A percentile compares a stretch with the other conserved stretches of the same genome.
phyloP scores from a whole-genome alignment of 805 yeast genomes.

The Candida boidinii region DNA sequence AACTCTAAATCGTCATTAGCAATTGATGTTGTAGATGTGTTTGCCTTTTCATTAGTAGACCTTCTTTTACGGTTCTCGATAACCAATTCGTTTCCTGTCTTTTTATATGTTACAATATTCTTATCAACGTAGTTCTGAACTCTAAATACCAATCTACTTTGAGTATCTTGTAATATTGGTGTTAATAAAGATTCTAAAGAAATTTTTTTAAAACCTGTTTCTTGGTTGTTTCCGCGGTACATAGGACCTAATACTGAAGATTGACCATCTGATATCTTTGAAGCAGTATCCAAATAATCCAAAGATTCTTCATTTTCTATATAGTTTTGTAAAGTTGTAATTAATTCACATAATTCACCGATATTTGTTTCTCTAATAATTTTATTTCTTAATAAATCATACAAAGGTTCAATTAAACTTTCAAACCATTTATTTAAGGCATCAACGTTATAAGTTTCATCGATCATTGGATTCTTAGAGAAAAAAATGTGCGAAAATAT shows the following conservation, averaged over 20 bases:
- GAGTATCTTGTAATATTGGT: conserved; percentile 70
- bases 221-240: background rate
- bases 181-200: conserved; percentile 54
- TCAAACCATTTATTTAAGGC: conserved; percentile 51
- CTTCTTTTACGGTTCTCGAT: conserved; percentile 36
- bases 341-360: conserved; percentile 61
- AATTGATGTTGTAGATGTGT: background rate
- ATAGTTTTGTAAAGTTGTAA: conserved; percentile 59
- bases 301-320: conserved; percentile 50
- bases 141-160: conserved; percentile 71
- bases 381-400: conserved; percentile 57
- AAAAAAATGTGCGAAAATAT: conserved; percentile 50
- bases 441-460: conserved; percentile 22
- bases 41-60: conserved; percentile 1
- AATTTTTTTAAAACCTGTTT: conserved; percentile 17
- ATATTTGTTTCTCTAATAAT: conserved; percentile 68
- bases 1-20: conserved; percentile 5
- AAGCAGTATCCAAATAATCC: conserved; percentile 30
- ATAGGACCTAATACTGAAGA: background rate
- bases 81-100: conserved; percentile 59
- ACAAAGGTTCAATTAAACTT: conserved; percentile 65
- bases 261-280: conserved; percentile 2
- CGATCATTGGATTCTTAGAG: conserved; percentile 17
- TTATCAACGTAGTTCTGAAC: conserved; percentile 67
- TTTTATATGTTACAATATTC: conserved; percentile 56